Percentiles rank a stretch among this genome's conserved stretches.
Evolutionary conservation across 345 rosid genomes (phyloP).

Genomic region (Capsella bursapastoris): DNA sequence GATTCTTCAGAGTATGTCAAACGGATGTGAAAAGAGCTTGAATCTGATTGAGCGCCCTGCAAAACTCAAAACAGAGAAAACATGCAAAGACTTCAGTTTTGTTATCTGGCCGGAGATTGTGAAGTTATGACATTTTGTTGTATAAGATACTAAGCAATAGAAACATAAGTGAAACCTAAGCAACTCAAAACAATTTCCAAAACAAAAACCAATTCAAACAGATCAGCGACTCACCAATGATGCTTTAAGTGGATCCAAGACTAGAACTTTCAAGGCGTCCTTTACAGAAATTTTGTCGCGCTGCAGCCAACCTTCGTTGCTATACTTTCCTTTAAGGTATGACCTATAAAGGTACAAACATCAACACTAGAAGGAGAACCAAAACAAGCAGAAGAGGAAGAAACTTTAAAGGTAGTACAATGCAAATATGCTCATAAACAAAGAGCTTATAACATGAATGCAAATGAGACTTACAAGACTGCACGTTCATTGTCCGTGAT

Average conservation of each 20-base stretch:
- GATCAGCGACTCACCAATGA: conserved; percentile 59
- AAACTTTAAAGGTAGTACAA: background rate
- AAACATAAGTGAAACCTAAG: conserved; percentile 22
- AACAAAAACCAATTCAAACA: conserved; percentile 23
- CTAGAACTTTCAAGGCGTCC: conserved; percentile 73
- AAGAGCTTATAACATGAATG: background rate
- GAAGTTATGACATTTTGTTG: background rate
- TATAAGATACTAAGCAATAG: background rate
- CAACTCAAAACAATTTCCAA: conserved; percentile 3
- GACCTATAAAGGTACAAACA: conserved; percentile 50
- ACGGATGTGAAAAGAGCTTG: conserved; percentile 65
- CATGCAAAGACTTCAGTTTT: conserved; percentile 21
- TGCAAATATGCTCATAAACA: background rate
- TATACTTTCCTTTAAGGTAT: conserved; percentile 61
- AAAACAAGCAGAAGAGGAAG: background rate
- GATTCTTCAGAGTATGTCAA: conserved; percentile 61
- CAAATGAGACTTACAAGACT: conserved; percentile 58
- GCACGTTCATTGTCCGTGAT: conserved; percentile 60
- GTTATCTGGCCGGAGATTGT: background rate
- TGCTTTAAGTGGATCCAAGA: conserved; percentile 55
- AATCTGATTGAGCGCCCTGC: conserved; percentile 75
- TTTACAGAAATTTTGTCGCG: conserved; percentile 57
- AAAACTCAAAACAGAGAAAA: conserved; percentile 48
- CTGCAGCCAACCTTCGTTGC: conserved; percentile 63
- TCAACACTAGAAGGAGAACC: background rate